Evolutionary conservation across 305 asterid genomes (phyloP).

Genomic region (Fraxinus albicans): DNA sequence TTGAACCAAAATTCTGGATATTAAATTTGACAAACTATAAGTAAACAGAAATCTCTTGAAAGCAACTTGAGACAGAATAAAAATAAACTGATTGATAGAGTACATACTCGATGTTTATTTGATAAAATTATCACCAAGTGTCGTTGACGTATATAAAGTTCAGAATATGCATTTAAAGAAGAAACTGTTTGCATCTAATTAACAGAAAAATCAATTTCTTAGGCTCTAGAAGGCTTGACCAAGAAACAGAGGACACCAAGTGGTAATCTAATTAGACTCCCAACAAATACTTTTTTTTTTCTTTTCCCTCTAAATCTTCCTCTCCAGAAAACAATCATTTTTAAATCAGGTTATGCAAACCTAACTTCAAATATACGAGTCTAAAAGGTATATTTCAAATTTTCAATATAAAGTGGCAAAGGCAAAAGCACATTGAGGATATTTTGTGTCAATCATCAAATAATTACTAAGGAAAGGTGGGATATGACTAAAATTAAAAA

Average conservation of each 20-base stretch:
- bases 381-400: background rate
- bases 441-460: background rate
- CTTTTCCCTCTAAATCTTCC: background rate
- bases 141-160: background rate
- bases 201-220: background rate
- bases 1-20: slow-evolving; percentile 80
- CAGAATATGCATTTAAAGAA: no score
- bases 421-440: background rate
- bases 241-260: background rate
- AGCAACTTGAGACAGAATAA: slow-evolving; percentile 8
- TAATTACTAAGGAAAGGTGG: background rate
- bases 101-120: background rate
- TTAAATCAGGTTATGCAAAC: background rate
- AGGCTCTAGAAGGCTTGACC: background rate
- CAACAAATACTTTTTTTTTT: background rate
- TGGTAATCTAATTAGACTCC: background rate
- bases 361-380: background rate
- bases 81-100: background rate
- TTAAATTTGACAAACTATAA: slow-evolving; percentile 23
- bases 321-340: background rate
- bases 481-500: background rate
- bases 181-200: background rate
- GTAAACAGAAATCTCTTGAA: slow-evolving; percentile 9
- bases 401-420: background rate
- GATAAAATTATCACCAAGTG: background rate